Evolutionary conservation across 1,139 yeast species (phyloP), one percentile per base, ranked within the genome.

Genomic region (Pichia kudriavzevii): DNA sequence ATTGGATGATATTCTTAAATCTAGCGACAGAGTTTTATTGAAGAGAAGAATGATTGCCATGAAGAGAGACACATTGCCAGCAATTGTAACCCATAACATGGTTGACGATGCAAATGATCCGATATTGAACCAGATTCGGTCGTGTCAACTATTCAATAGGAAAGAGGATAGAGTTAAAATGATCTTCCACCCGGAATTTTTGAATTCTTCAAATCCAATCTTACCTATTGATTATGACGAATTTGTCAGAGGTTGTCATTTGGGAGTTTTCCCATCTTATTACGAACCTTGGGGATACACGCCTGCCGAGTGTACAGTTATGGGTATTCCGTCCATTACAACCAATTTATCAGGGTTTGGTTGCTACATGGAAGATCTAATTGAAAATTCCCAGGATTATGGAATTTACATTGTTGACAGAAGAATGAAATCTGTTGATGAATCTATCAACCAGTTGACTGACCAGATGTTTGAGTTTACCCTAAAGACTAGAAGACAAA

Each of bases 231-330:
- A 91, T 60, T 91, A 91, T 58, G 98, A 91, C 55, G 98, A 91
- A 58, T 91, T 91, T 61, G 98, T 91, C 25, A 76, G 98, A 52
- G 98, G 98, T 43, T 88, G 97, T 60, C 97, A 91, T 61, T 67
- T 91, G 64, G 98, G 98, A 58, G 95, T 91, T 34, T 91, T 91
- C 79, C 98, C 98, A 34, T 85, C 96, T 0, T 91, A 91, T 63
- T 91, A 91, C 56, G 98, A 91, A 62, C 98, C 98, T 6, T 91
- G 98, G 98, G 98, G 98, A 24, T 91, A 91, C 61, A 91, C 98
- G 5, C 98, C 98, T 9, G 97, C 97, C 9, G 98, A 91, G 59
- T 91, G 98, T 67, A 91, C 98, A 1, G 98, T 91, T 24, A 91
- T 91, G 98, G 98, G 98, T 42, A 94, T 91, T 39, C 98, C 98